A percentile compares a stretch with the other conserved stretches of the same genome.
These are phyloP conservation scores for Endocalyx cinctus DNA, from an alignment of 2,329 filamentous ascomycete species.

Conservation along the genomic window DNA sequence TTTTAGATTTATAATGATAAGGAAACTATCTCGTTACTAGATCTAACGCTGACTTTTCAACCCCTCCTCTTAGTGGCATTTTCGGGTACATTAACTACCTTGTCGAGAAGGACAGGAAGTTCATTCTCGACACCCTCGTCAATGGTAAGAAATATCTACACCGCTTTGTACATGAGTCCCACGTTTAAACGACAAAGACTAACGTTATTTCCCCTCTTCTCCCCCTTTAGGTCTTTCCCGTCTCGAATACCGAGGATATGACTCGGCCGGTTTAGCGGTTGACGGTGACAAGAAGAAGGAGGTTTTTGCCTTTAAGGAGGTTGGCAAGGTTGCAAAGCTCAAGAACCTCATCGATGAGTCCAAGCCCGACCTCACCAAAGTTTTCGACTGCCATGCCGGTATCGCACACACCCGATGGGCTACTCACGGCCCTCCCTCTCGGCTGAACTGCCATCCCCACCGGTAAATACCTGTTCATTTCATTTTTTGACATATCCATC, in stretches of 20 bases:
- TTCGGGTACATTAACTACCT: slow-evolving; percentile 99
- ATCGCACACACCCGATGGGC: slow-evolving; percentile 99
- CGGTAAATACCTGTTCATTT: slow-evolving; percentile 55
- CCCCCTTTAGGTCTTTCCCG: slow-evolving; percentile 70
- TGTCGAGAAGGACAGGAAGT: slow-evolving; percentile 97
- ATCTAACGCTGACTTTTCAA: too few species aligned
- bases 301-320: slow-evolving; percentile 96
- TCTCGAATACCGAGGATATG: slow-evolving; percentile 98
- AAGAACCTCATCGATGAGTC: slow-evolving; percentile 84
- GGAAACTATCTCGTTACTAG: too few species aligned
- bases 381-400: slow-evolving; percentile 96
- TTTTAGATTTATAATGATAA: too few species aligned
- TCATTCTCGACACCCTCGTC: slow-evolving; percentile 91
- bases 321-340: slow-evolving; percentile 97
- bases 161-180: slow-evolving; percentile 6
- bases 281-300: slow-evolving; percentile 99
- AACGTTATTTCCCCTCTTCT: slow-evolving; percentile 22
- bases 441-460: slow-evolving; percentile 96
- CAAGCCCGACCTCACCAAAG: slow-evolving; percentile 80
- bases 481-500: slow-evolving; percentile 6
- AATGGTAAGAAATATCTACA: slow-evolving; percentile 63
- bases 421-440: slow-evolving; percentile 91
- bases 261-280: slow-evolving; percentile 91
- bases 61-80: slow-evolving; percentile 76
- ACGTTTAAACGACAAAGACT: background rate